phyloP scores from a whole-genome alignment of 164 flowering plant genomes.

The Magnolia officinalis region DNA sequence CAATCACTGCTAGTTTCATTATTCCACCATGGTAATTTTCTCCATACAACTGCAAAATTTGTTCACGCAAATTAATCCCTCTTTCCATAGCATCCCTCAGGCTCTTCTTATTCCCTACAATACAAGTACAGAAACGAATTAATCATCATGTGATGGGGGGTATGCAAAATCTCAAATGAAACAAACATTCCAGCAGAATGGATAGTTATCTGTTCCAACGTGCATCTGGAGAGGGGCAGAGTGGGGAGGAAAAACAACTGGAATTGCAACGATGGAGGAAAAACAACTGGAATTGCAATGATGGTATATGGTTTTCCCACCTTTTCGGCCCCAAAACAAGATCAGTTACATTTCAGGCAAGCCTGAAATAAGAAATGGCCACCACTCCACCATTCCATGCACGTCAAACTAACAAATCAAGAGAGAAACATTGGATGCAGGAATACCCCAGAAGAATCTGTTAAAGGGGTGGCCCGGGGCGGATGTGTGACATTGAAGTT shows the following conservation, averaged over 20 bases:
- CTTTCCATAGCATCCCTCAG: constrained; percentile 83
- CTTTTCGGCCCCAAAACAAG: neutral
- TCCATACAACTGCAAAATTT: constrained; percentile 56
- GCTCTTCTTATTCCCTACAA: constrained; percentile 89
- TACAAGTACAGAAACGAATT: constrained; percentile 4
- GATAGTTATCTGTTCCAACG: neutral
- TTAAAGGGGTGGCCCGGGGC: constrained; percentile 69
- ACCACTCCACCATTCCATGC: neutral
- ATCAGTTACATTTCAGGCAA: neutral
- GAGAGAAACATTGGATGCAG: constrained; percentile 1
- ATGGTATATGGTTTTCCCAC: neutral
- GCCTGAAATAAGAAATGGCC: too few species aligned
- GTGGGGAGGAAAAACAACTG: neutral
- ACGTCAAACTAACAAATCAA: neutral
- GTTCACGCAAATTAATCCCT: constrained; percentile 75
- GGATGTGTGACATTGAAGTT: constrained; percentile 92
- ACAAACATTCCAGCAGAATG: neutral
- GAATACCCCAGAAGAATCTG: constrained; percentile 87
- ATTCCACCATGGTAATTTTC: constrained; percentile 73
- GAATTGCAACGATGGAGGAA: neutral
- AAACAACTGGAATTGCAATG: neutral
- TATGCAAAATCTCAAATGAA: neutral
- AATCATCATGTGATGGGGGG: constrained; percentile 4
- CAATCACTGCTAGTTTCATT: constrained; percentile 93
- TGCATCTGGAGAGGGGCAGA: neutral